Percentiles rank a stretch among this genome's conserved stretches.
Evolutionary conservation across 306 rosid species (phyloP).

Genomic region (Cicer arietinum): DNA sequence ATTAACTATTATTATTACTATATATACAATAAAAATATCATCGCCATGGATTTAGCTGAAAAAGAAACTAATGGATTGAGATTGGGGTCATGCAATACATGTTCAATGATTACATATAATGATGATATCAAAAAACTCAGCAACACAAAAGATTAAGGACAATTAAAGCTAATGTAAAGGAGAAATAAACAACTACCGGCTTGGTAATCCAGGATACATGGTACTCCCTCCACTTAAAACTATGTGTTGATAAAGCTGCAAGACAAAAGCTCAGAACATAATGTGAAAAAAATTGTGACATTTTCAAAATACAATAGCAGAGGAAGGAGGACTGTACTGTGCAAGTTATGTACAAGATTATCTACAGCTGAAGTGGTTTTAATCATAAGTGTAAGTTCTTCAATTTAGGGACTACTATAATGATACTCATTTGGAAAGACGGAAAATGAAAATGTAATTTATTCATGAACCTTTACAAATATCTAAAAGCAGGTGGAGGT

Average conservation of each 20-base stretch:
- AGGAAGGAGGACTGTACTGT: constrained; percentile 12
- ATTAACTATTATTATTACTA: background rate
- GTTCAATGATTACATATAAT: constrained; percentile 15
- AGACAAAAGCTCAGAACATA: constrained; percentile 40
- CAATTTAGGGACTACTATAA: constrained; percentile 28
- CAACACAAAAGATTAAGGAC: constrained; percentile 29
- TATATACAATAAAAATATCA: constrained; percentile 32
- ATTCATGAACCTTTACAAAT: constrained; percentile 32
- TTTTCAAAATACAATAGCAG: constrained; percentile 35
- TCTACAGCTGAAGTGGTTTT: constrained; percentile 25
- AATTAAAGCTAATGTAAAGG: constrained; percentile 42
- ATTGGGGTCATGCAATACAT: constrained; percentile 30
- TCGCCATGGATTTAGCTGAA: constrained; percentile 30
- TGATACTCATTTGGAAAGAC: constrained; percentile 33
- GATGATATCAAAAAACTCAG: constrained; percentile 26
- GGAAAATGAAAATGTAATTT: constrained; percentile 27
- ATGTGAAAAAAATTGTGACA: constrained; percentile 36
- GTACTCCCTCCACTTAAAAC: constrained; percentile 99
- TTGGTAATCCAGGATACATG: constrained; percentile 99
- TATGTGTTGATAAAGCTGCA: constrained; percentile 98
- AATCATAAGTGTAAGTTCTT: constrained; percentile 40
- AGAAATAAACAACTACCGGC: constrained; percentile 73
- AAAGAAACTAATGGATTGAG: constrained; percentile 30
- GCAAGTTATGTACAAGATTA: constrained; percentile 20
- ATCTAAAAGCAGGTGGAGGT: constrained; percentile 21